A percentile compares a stretch with the other conserved stretches of the same genome.
Conservation (phyloP, 345 rosid species). For the Murraya koenigii region DNA sequence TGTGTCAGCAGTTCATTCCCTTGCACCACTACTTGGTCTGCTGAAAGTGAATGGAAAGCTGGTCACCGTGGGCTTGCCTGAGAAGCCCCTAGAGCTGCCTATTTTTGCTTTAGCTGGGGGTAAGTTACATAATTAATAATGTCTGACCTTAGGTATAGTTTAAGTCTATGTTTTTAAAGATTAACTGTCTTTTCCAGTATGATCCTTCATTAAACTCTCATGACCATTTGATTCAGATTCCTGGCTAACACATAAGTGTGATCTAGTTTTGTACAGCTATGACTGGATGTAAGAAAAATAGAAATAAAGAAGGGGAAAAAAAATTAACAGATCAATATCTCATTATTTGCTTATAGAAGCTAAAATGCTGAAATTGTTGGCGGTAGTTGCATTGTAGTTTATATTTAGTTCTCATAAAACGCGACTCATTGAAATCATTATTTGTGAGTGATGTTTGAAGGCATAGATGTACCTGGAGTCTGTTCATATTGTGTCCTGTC, state of each 20-base stretch:
- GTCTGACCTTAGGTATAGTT: not conserved
- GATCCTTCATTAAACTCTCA: not conserved
- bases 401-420: not conserved
- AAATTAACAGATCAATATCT: not conserved
- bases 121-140: slow-evolving; percentile 18
- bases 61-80: slow-evolving; percentile 68
- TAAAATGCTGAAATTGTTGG: not conserved
- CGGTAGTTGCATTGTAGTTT: not conserved
- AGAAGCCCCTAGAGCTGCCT: slow-evolving; percentile 76
- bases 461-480: not conserved
- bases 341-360: not conserved
- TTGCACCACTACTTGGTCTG: slow-evolving; percentile 61
- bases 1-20: slow-evolving; percentile 73
- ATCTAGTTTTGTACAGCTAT: not conserved
- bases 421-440: not conserved
- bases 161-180: not conserved
- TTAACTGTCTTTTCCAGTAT: not conserved
- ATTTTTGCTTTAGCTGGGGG: slow-evolving; percentile 68
- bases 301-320: not conserved
- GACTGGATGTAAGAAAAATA: not conserved
- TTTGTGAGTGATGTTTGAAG: not conserved
- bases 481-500: not conserved
- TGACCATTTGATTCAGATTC: not conserved
- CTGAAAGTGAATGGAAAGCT: slow-evolving; percentile 77
- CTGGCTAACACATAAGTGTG: not conserved